A percentile compares a stretch with the other conserved stretches of the same genome.
Evolutionary conservation across 2,329 filamentous ascomycete species (phyloP).

Genomic region (Cercospora sp.): DNA sequence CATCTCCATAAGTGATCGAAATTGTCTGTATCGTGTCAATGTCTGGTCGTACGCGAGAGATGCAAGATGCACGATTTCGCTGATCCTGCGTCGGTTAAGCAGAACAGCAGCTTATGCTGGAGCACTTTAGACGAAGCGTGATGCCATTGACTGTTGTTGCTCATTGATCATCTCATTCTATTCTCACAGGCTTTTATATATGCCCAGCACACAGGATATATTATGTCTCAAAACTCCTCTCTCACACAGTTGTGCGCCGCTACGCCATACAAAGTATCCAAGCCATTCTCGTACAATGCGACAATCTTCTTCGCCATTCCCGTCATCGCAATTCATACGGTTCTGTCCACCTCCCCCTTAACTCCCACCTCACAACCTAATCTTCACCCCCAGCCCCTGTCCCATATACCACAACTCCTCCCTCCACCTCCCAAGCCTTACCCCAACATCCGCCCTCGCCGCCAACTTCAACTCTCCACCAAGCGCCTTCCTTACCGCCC

Average conservation of each 20-base stretch:
- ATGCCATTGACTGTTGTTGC: neutral
- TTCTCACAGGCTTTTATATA: neutral
- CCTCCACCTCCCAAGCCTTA: conserved; percentile 75
- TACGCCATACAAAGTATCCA: neutral
- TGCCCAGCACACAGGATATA: neutral
- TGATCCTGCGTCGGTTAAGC: neutral
- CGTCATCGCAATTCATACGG: neutral
- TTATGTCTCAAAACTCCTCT: neutral
- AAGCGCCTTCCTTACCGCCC: conserved; percentile 74
- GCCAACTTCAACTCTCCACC: conserved; percentile 78
- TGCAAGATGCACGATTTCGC: neutral
- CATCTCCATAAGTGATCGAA: conserved; percentile 11
- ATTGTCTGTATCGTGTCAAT: neutral
- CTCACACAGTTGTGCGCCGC: neutral
- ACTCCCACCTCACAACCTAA: conserved; percentile 42
- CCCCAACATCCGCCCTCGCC: conserved; percentile 71
- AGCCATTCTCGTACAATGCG: neutral
- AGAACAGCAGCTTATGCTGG: neutral
- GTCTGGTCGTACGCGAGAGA: neutral
- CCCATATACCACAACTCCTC: conserved; percentile 57
- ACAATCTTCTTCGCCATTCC: neutral
- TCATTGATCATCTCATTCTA: neutral
- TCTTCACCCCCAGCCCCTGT: conserved; percentile 49
- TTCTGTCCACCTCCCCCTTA: neutral
- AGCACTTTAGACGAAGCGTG: neutral